Evolutionary conservation across 1,284 basidiomycete species (phyloP), one percentile per base, ranked within the genome.

Genomic region (Chalciporus sp.): DNA sequence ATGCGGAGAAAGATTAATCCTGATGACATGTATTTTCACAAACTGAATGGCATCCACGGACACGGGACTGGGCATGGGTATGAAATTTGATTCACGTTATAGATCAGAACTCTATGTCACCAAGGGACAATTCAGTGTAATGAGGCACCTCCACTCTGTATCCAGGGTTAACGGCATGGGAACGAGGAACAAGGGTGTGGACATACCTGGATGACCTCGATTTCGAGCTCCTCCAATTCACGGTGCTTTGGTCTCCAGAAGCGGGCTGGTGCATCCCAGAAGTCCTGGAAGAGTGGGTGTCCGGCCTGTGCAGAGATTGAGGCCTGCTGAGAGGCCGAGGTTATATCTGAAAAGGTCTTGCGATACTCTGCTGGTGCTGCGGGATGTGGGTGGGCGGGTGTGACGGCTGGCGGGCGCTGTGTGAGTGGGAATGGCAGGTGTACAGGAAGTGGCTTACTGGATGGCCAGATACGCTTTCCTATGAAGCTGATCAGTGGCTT

Each of bases 1-100:
- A 96, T 58, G 94, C 93, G 39, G 95, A 98, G 83, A 95, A 93
- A 77, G 94, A 97, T 74, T 95, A 61, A 75, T 53, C 31, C 26
- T 10, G 28, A 23, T 28, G 19, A 7, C 31, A 43, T 51, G 52
- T 57, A 55, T 59, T 47, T n/a, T 44, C 33, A 51, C 52, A 35
- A 47, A 20, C 14, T 49, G 47, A 44, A 43, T 39, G 37, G 26
- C 49, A 33, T 49, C 40, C 28, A n/a, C n/a, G n/a, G n/a, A n/a
- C n/a, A 29, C 31, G 26, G 47, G 12, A 51, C 12, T n/a, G 40
- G 41, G 33, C 39, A 27, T 27, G 33, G 44, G 20, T 43, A 54
- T 50, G 19, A 47, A 19, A 46, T 14, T 43, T 35, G 37, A 42
- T 51, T 49, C 41, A 42, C 31, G 37, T 14, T 35, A 40, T 20